These are phyloP conservation scores for Aspergillus intermedius DNA, from an alignment of 2,329 filamentous ascomycete species.

Conservation along the genomic window DNA sequence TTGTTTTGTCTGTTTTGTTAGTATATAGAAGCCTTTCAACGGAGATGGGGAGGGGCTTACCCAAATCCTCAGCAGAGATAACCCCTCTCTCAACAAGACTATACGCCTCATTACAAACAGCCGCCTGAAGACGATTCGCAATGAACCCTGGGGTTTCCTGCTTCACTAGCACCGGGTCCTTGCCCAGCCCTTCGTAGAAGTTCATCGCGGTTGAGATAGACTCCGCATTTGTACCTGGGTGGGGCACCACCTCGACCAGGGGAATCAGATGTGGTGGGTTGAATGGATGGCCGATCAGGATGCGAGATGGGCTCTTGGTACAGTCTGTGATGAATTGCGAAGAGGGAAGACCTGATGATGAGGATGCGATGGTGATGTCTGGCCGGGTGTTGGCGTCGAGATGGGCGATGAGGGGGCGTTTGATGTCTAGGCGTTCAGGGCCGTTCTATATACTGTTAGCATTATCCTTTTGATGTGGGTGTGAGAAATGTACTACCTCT, in stretches of 20 bases:
- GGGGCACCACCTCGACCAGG: slow-evolving; percentile 8
- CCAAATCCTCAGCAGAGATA: slow-evolving; percentile 11
- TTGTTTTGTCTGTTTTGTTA: slow-evolving; percentile 6
- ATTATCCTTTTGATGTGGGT: not conserved
- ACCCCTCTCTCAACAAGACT: slow-evolving; percentile 29
- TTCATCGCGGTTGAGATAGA: slow-evolving; percentile 1
- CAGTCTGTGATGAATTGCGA: slow-evolving; percentile 7
- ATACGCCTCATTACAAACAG: slow-evolving; percentile 32
- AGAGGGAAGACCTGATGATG: slow-evolving; percentile 8
- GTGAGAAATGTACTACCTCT: slow-evolving; percentile 3
- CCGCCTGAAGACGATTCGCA: slow-evolving; percentile 42
- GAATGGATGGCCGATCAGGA: slow-evolving; percentile 8
- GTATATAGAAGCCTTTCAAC: not conserved
- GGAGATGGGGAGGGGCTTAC: slow-evolving; percentile 2
- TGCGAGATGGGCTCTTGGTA: slow-evolving; percentile 4
- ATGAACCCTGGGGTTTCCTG: slow-evolving; percentile 40
- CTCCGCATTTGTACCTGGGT: not conserved
- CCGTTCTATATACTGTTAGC: slow-evolving; percentile 6
- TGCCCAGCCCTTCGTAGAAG: slow-evolving; percentile 38
- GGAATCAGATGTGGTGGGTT: slow-evolving; percentile 10
- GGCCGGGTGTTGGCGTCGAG: slow-evolving; percentile 11
- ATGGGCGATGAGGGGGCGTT: slow-evolving; percentile 10
- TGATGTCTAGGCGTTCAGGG: slow-evolving; percentile 12
- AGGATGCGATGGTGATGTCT: slow-evolving; percentile 12
- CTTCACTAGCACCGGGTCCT: slow-evolving; percentile 35